Evolutionary conservation across 495 filamentous ascomycete genomes (phyloP), one percentile per base, ranked within the genome.

Genomic region (Bryoglossum gracile): DNA sequence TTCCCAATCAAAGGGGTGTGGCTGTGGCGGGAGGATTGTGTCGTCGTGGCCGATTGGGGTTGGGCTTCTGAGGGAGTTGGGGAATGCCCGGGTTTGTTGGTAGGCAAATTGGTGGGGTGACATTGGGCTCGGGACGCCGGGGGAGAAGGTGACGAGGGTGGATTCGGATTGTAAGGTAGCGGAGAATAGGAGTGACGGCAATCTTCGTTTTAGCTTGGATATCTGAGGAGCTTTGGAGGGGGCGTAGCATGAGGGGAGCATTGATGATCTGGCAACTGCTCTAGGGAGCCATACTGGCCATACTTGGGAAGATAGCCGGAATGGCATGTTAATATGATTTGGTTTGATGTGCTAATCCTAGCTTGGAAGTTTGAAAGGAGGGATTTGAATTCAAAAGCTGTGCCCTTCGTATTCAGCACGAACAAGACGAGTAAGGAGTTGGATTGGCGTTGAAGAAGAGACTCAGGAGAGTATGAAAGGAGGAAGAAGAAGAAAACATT

Each of bases 251-350:
- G 26, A 6, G 5, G 13, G 13, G 37, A 18, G 30, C 8, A 24
- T 4, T 14, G 32, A 35, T 22, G 50, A 34, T 34, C 28, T 9
- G 26, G 42, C 25, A 18, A 52, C 33, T 23, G 42, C 50, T 52
- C 33, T 39, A 21, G 50, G 36, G 10, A 52, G 50, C 50, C 50
- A 42, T n/a, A 19, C 41, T 40, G 50, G 50, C 50, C 42, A 52
- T 3, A 46, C 50, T 35, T 52, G 50, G 14, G 50, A 22, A 13
- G 14, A 36, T 1, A 48, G n/a, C n/a, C n/a, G n/a, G n/a, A n/a
- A n/a, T n/a, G n/a, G n/a, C n/a, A n/a, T n/a, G n/a, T n/a, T n/a
- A n/a, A n/a, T n/a, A n/a, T n/a, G n/a, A n/a, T n/a, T n/a, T n/a
- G n/a, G n/a, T n/a, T n/a, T n/a, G n/a, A n/a, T n/a, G n/a, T n/a